Evolutionary conservation across 2,329 filamentous ascomycete species (phyloP).

Genomic region (Nemania sp.): DNA sequence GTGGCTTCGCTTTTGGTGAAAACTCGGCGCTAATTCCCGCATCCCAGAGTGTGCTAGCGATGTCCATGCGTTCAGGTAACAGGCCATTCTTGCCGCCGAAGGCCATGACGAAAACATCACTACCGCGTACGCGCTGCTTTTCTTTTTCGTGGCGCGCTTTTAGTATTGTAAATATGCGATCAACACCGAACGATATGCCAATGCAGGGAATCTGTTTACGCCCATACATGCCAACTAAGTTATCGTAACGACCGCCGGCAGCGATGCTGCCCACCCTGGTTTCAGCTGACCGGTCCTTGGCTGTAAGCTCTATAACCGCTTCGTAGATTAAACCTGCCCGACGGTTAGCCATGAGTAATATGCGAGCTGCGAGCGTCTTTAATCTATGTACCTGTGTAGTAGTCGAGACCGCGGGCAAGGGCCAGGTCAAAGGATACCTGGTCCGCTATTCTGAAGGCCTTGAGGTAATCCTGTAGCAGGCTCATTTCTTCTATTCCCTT

Average conservation of each 20-base stretch:
- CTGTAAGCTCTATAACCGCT: conserved; percentile 65
- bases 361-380: too few species aligned
- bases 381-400: conserved; percentile 63
- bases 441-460: conserved; percentile 64
- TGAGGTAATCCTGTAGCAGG: conserved; percentile 69
- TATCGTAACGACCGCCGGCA: conserved; percentile 76
- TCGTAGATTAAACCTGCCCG: conserved; percentile 64
- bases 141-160: conserved; percentile 65
- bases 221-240: conserved; percentile 77
- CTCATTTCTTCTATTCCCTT: conserved; percentile 71
- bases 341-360: neutral
- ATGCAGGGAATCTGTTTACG: conserved; percentile 75
- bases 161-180: conserved; percentile 77
- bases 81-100: conserved; percentile 85
- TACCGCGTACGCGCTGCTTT: conserved; percentile 23
- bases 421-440: conserved; percentile 74
- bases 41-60: conserved; percentile 78
- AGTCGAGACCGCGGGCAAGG: conserved; percentile 74
- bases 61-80: conserved; percentile 79
- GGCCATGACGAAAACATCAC: conserved; percentile 91
- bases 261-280: conserved; percentile 76
- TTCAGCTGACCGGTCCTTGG: conserved; percentile 67
- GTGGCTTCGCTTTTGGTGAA: conserved; percentile 86
- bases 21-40: conserved; percentile 92
- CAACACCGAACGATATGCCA: conserved; percentile 77